phyloP scores from a whole-genome alignment of 768 basidiomycete genomes.

The Trametes sanguinea region DNA sequence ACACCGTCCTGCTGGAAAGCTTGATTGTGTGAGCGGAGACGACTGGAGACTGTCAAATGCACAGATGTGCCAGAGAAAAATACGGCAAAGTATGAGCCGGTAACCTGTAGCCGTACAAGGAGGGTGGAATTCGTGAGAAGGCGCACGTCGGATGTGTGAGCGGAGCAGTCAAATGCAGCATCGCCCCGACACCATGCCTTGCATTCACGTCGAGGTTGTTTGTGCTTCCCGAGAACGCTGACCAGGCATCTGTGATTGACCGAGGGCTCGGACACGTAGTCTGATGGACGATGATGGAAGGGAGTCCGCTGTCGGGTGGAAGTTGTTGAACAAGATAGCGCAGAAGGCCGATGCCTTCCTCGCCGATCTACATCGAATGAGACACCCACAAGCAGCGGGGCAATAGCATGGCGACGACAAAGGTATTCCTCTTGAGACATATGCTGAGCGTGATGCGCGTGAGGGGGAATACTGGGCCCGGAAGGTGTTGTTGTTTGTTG shows the following conservation, averaged over 20 bases:
- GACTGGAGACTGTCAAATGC: background rate
- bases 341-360: too few species aligned
- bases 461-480: too few species aligned
- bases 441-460: too few species aligned
- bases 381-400: too few species aligned
- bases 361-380: too few species aligned
- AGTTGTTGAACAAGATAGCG: background rate
- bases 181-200: background rate
- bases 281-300: background rate
- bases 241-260: background rate
- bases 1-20: background rate
- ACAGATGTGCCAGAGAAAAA: conserved; percentile 10
- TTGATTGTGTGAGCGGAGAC: conserved; percentile 4
- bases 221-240: background rate
- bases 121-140: background rate
- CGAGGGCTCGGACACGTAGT: background rate
- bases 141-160: conserved; percentile 7
- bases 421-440: too few species aligned
- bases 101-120: background rate
- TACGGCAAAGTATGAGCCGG: background rate
- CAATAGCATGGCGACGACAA: too few species aligned
- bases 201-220: background rate
- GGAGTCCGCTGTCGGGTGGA: background rate
- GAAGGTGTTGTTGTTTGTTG: too few species aligned
- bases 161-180: background rate